Base-by-base conservation (phyloP, 441 rosid genomes). In the Syzygium syzygioides region DNA sequence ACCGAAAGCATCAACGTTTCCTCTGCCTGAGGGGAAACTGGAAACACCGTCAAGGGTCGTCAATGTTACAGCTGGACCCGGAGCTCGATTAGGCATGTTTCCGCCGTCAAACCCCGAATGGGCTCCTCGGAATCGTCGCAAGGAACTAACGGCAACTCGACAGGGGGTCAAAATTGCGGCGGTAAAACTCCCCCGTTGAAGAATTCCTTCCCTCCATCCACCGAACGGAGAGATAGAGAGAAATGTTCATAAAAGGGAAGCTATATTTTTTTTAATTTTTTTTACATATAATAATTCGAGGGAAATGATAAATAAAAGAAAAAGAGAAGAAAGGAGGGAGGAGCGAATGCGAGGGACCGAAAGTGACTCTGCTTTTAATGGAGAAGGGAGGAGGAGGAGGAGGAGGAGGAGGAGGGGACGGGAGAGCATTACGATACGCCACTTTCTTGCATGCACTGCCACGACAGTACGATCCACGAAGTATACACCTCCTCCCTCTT, bases 401-500 rank as follows among this genome's bases (percentile, higher is more conserved):
- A 7, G 48, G 48, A 45, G 9, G 9, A 7, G 48, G 48, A 45
- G 9, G 9, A 7, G 48, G 66, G 79, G 34, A 17, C 6, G 48
- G 48, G 23, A 71, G 83, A 12, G 52, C 18, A 76, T 76, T 41
- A 41, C 14, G n/a, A 23, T 3, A 4, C 52, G 1, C 17, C 64
- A 4, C 53, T 76, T 41, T 76, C 25, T 26, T 76, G 83, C 83
- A 76, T 76, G 83, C 52, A 23, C 52, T 23, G 83, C 83, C 83
- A 37, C 52, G 83, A 76, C 13, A 3, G 50, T 71, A 41, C 83
- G n/a, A 45, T 25, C 83, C 52, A 28, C 83, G n/a, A 76, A 34
- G n/a, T 13, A 18, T 45, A 12, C 26, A 7, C 3, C 1, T 12
- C 76, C 1, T 4, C 0, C 4, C 17, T 9, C 10, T 12, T 41